Evolutionary conservation across 441 rosid genomes (phyloP).

Genomic region (Omphalea diandra): DNA sequence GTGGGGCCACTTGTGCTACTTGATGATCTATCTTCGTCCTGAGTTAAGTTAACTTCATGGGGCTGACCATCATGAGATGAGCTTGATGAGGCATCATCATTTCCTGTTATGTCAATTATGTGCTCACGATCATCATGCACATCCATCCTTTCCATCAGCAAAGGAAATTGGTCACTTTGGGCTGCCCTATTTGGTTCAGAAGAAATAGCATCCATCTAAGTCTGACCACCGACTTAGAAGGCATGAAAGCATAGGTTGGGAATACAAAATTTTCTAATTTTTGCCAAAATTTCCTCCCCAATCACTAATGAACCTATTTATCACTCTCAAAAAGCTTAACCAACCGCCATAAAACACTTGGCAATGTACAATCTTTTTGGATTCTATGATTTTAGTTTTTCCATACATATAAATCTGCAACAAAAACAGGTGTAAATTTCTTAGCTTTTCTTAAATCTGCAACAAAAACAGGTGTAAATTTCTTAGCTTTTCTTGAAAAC

Average conservation of each 20-base stretch:
- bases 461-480: not conserved
- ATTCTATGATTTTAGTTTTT: slow-evolving; percentile 1
- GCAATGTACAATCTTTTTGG: slow-evolving; percentile 14
- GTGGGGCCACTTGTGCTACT: slow-evolving; percentile 30
- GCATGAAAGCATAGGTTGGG: slow-evolving; percentile 26
- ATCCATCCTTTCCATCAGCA: slow-evolving; percentile 66
- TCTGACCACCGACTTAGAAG: slow-evolving; percentile 30
- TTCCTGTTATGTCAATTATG: slow-evolving; percentile 58
- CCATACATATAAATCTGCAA: slow-evolving; percentile 13
- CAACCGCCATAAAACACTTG: slow-evolving; percentile 24
- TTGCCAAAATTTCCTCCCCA: slow-evolving; percentile 6
- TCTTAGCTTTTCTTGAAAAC: not conserved
- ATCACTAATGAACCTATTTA: slow-evolving; percentile 2
- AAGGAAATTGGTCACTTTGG: slow-evolving; percentile 41
- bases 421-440: not conserved
- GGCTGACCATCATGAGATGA: slow-evolving; percentile 50
- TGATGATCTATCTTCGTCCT: slow-evolving; percentile 51
- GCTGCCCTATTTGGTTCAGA: slow-evolving; percentile 33
- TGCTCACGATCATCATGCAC: slow-evolving; percentile 44
- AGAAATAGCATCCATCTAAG: slow-evolving; percentile 66
- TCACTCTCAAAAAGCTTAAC: slow-evolving; percentile 7
- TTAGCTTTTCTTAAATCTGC: not conserved
- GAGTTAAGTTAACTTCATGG: slow-evolving; percentile 28
- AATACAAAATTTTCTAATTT: slow-evolving; percentile 19
- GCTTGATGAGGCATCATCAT: slow-evolving; percentile 39